Conservation (phyloP, 345 rosid species). For the Crucihimalaya himalaica region DNA sequence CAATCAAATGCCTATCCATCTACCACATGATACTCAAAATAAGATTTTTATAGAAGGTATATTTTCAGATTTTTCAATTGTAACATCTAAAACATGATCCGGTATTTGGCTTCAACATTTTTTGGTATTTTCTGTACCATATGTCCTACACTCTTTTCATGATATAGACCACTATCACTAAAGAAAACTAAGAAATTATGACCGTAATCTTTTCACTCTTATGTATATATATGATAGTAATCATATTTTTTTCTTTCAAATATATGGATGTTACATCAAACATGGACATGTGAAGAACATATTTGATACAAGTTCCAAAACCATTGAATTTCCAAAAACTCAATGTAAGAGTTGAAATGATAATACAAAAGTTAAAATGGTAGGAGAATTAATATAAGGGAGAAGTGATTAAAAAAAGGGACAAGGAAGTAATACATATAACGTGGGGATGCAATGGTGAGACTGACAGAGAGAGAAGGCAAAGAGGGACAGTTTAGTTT, state of each 20-base stretch:
- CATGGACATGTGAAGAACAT: background rate
- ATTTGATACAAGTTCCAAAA: background rate
- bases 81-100: constrained; percentile 21
- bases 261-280: background rate
- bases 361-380: background rate
- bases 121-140: constrained; percentile 18
- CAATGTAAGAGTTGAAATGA: background rate
- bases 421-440: constrained; percentile 36
- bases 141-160: constrained; percentile 30
- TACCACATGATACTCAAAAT: constrained; percentile 21
- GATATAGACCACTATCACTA: constrained; percentile 20
- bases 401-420: constrained; percentile 20
- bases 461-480: constrained; percentile 41
- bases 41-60: background rate
- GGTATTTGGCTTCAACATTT: constrained; percentile 20
- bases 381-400: background rate
- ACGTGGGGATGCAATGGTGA: constrained; percentile 45
- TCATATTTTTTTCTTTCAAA: no score
- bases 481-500: constrained; percentile 41
- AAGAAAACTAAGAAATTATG: background rate
- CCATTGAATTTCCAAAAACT: background rate
- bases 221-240: background rate
- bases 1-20: constrained; percentile 5
- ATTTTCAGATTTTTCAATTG: background rate
- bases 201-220: background rate